Base-by-base conservation (phyloP, 163 green algal species). In the Prototheca stagnorum region DNA sequence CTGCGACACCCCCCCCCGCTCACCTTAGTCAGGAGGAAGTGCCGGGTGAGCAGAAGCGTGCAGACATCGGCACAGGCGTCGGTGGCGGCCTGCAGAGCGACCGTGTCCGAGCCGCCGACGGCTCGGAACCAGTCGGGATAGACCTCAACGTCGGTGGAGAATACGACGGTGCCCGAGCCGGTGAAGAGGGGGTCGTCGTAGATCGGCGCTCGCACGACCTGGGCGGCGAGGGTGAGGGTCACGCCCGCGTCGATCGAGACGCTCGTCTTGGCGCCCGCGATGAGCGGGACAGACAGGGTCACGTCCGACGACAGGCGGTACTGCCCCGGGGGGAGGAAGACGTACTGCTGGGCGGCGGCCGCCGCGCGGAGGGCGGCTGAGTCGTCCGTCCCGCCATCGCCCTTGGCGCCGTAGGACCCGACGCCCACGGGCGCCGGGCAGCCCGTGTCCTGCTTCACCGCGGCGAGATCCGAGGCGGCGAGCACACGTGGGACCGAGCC, bases 271-370 rank as follows among this genome's bases (percentile, higher is more conserved):
- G 9, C 4, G 23, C 33, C 47, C 17, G 47, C 33, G 17, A 53
- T 6, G n/a, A 53, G 34, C 16, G 47, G 35, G 22, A 36, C 35
- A 35, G 20, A 37, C 17, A 53, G 20, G n/a, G 47, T 53, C 34
- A 53, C 34, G 35, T 35, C 44, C 20, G 12, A 11, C 9, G n/a
- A 11, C 9, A 53, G 3, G 19, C 33, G 47, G 47, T 43, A 52
- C 11, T 7, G 28, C n/a, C 45, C 45, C 8, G 29, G 28, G 4
- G 45, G 45, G 29, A 52, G 45, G 45, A 43, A 52, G 28, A 52
- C 17, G 28, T 29, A 43, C 31, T 19, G 29, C 28, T 31, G 29
- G 22, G 21, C 33, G 1, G 31, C 28, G 17, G 29, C 45, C 5
- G 45, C 22, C 11, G 45, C 45, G 15, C 41, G 27, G n/a, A 52